Evolutionary conservation across 177 flowering plant genomes (phyloP), one percentile per base, ranked within the genome.

Genomic region (Vitis hybrid): DNA sequence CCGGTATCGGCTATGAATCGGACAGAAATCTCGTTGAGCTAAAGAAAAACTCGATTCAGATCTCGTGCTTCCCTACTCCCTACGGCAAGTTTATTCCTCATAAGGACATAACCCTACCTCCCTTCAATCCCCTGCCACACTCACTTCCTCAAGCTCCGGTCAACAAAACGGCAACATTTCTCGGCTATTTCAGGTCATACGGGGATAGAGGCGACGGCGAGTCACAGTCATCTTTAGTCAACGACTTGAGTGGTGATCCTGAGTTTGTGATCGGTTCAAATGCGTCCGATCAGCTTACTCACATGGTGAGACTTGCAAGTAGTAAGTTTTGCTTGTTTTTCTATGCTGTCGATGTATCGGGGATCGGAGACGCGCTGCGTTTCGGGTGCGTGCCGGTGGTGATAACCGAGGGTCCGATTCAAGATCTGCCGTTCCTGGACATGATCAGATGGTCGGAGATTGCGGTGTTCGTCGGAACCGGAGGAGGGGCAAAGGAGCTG

Each of bases 311-410:
- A 21, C 71, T 86, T 0, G 40, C 52, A 15, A 66, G 59, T 0
- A 81, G 90, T 40, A 79, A 79, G 70, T 92, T 86, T 60, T 92
- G 95, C 69, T 61, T 92, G 79, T 87, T 89, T 63, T 72, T 79
- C 19, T 82, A 88, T 67, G 83, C 75, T 3, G 80, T 70, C 21
- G 86, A 74, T 40, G 73, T 80, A 59, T 63, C 78, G 66, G 67
- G 79, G 32, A 64, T 92, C 19, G 85, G 79, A 2, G 87, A 82
- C 21, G 95, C 93, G 45, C 40, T 92, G 81, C 69, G 84, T 8
- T 55, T 40, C 59, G 94, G 92, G n/a, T 92, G 97, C 59, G 90
- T 92, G 72, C 92, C 94, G 67, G 91, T 83, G 77, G 85, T 92
- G 82, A 74, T 89, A 56, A 75, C 84, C 32, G 87, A 80, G 80